Conservation (phyloP, 306 rosid species). For the Alnus rubra region DNA sequence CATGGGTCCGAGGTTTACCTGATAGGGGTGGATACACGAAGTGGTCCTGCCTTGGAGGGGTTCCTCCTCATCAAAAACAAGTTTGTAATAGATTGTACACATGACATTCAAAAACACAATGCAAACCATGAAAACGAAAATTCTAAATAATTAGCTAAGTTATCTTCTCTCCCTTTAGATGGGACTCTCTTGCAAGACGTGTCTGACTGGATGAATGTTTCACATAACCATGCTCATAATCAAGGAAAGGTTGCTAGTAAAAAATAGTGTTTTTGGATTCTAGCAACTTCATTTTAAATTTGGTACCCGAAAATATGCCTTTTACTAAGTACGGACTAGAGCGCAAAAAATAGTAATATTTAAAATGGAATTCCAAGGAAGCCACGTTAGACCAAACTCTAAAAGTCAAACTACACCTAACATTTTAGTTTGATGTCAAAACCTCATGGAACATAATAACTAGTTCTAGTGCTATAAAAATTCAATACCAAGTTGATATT, state of each 20-base stretch:
- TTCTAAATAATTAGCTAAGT: not conserved
- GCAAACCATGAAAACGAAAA: not conserved
- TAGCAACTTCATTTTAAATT: not conserved
- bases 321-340: not conserved
- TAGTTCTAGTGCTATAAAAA: too few species aligned
- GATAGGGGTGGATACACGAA: too few species aligned
- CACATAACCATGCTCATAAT: not conserved
- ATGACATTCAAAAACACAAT: not conserved
- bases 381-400: not conserved
- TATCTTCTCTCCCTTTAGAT: not conserved
- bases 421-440: not conserved
- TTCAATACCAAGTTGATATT: not conserved
- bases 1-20: too few species aligned
- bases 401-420: not conserved
- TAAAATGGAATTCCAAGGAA: not conserved
- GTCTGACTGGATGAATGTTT: not conserved
- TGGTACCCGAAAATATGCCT: too few species aligned
- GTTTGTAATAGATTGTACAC: not conserved
- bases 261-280: not conserved
- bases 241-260: not conserved
- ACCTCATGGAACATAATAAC: not conserved
- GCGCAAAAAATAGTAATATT: not conserved
- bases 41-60: too few species aligned
- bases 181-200: not conserved
- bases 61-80: not conserved